Evolutionary conservation across 345 rosid species (phyloP).

Genomic region (Moringa oleifera): DNA sequence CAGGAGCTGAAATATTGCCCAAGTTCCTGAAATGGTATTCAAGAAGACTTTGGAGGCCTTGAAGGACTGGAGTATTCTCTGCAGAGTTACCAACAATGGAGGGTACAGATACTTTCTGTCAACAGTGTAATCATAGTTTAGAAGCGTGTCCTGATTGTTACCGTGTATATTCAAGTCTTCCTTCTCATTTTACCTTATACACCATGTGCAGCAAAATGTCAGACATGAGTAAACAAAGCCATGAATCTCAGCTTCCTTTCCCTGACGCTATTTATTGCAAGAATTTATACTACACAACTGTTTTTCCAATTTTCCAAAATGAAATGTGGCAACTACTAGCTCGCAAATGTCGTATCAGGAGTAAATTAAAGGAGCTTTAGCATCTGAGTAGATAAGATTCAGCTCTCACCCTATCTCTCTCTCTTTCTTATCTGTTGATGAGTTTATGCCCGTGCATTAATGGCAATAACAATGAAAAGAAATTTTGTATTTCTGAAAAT

Average conservation of each 20-base stretch:
- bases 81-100: too few species aligned
- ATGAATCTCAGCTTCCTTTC: constrained; percentile 4
- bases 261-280: constrained; percentile 6
- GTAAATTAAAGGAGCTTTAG: neutral
- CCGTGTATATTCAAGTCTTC: neutral
- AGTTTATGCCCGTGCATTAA: neutral
- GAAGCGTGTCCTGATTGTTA: too few species aligned
- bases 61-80: too few species aligned
- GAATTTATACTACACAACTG: neutral
- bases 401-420: neutral
- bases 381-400: neutral
- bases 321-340: constrained; percentile 7
- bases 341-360: neutral
- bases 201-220: neutral
- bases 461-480: neutral
- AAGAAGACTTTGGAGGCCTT: too few species aligned
- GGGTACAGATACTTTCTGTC: too few species aligned
- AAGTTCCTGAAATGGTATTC: too few species aligned
- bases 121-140: too few species aligned
- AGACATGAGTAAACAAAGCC: neutral
- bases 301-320: constrained; percentile 10
- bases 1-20: too few species aligned
- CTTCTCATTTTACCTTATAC: neutral
- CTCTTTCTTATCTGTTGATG: neutral
- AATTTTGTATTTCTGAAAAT: neutral